Base-by-base conservation (phyloP, 2,329 filamentous ascomycete species). In the Fusarium xylarioides region DNA sequence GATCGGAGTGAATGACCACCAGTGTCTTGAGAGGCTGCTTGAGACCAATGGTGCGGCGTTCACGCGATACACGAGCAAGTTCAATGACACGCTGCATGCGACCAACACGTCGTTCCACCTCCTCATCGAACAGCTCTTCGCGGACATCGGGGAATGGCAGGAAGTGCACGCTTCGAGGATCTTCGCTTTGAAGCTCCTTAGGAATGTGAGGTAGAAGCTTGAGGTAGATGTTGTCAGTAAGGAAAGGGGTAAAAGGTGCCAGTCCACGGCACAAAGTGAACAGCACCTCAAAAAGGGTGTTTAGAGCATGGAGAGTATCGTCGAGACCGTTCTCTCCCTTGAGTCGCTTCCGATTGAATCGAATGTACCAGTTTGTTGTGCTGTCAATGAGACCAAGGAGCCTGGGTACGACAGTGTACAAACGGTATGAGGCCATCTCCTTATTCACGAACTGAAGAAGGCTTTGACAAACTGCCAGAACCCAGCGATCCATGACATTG, bases 341-440 rank as follows among this genome's bases (percentile, higher is more conserved):
- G 74, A 97, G 87, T 61, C 95, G 91, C 82, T 93, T 93, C 61
- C 95, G 90, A 86, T 98, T 98, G 86, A 97, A 97, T 69, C 95
- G 90, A 81, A 98, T 98, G 83, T 98, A 98, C 95, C 95, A 98
- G 83, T 98, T 98, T n/a, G 95, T 98, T 8, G 93, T 95, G 83
- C 97, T 95, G 79, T 98, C 95, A 74, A 98, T 97, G 78, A 97
- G 88, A 65, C 88, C 89, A 23, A 97, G 88, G 68, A 98, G 85
- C 71, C 93, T 89, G 12, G 95, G 95, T 49, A 97, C 95, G 49
- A 98, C 95, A 3, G 95, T 98, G 83, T 98, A 98, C 40, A 95
- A 83, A 44, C 93, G 91, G 80, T 94, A 94, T 11, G 85, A 91
- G 86, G 55, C 2, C 95, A 98, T 98, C 83, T 98, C 95, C 77